phyloP scores from a whole-genome alignment of 1,139 yeast species.

The Blastobotrys elegans region DNA sequence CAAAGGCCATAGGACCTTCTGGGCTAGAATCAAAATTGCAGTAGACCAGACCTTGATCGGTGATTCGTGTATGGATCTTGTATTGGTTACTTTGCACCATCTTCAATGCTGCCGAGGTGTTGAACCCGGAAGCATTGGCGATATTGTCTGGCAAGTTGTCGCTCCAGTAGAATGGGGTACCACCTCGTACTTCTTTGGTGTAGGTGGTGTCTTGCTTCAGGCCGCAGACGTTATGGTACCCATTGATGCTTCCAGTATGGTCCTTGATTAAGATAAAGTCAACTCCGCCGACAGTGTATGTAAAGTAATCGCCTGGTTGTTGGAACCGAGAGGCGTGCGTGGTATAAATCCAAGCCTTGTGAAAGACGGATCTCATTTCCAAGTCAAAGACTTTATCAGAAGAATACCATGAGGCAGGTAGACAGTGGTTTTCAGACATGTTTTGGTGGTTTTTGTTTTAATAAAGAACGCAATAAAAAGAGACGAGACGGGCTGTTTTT shows the following conservation, averaged over 20 bases:
- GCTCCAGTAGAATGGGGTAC: conserved; percentile 10
- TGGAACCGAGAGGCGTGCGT: conserved; percentile 9
- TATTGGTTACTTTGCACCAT: conserved; percentile 9
- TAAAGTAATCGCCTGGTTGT: conserved; percentile 9
- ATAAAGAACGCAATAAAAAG: background rate
- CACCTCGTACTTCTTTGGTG: conserved; percentile 8
- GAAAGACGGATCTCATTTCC: conserved; percentile 13
- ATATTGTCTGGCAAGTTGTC: conserved; percentile 1
- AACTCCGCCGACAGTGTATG: conserved; percentile 10
- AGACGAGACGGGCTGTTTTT: background rate
- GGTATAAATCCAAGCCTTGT: conserved; percentile 13
- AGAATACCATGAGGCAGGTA: conserved; percentile 14
- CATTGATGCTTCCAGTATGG: conserved; percentile 9
- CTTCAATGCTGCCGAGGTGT: conserved; percentile 7
- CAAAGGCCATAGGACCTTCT: conserved; percentile 13
- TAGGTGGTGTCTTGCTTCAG: conserved; percentile 6
- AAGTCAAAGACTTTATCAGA: conserved; percentile 10
- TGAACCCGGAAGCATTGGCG: background rate
- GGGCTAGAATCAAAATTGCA: conserved; percentile 10
- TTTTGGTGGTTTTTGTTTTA: too few species aligned
- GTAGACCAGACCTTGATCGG: conserved; percentile 12
- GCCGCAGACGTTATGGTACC: conserved; percentile 14
- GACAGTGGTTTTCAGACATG: conserved; percentile 1
- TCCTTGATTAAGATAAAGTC: conserved; percentile 10
- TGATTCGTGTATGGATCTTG: conserved; percentile 4